Conservation (phyloP, 2,329 filamentous ascomycete species). For the Fusarium stilboides region DNA sequence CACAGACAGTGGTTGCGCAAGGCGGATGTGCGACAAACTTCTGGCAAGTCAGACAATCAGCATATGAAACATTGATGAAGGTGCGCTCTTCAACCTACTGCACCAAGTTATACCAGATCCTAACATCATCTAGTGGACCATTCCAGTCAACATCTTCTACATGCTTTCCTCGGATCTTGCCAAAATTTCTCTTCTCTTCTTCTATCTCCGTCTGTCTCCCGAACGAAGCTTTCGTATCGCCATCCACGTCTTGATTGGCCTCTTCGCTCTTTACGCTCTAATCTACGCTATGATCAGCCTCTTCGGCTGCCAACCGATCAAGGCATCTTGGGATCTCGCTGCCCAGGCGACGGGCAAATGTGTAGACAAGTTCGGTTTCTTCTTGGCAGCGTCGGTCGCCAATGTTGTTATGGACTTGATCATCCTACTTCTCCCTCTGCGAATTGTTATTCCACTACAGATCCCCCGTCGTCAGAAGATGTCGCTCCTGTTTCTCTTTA, state of each 20-base stretch:
- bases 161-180: slow-evolving; percentile 46
- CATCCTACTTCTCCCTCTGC: slow-evolving; percentile 34
- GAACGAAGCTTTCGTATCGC: slow-evolving; percentile 37
- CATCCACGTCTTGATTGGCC: slow-evolving; percentile 16
- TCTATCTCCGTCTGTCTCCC: slow-evolving; percentile 43
- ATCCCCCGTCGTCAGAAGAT: slow-evolving; percentile 41
- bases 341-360: slow-evolving; percentile 42
- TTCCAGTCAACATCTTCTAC: slow-evolving; percentile 48
- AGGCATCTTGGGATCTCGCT: slow-evolving; percentile 43
- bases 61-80: slow-evolving; percentile 37
- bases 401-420: slow-evolving; percentile 46
- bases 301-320: slow-evolving; percentile 43
- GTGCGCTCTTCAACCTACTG: not conserved
- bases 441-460: slow-evolving; percentile 36
- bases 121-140: slow-evolving; percentile 37
- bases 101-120: not conserved
- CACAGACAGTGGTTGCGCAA: slow-evolving; percentile 28
- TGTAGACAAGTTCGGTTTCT: slow-evolving; percentile 46
- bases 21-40: slow-evolving; percentile 42
- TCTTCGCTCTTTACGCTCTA: slow-evolving; percentile 37
- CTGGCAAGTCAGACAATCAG: slow-evolving; percentile 36
- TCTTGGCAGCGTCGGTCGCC: slow-evolving; percentile 44
- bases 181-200: slow-evolving; percentile 45
- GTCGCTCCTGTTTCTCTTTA: slow-evolving; percentile 38
- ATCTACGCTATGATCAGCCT: slow-evolving; percentile 45